phyloP scores from a whole-genome alignment of 2,329 filamentous ascomycete species.

The Bimuria novae-zelandiae region DNA sequence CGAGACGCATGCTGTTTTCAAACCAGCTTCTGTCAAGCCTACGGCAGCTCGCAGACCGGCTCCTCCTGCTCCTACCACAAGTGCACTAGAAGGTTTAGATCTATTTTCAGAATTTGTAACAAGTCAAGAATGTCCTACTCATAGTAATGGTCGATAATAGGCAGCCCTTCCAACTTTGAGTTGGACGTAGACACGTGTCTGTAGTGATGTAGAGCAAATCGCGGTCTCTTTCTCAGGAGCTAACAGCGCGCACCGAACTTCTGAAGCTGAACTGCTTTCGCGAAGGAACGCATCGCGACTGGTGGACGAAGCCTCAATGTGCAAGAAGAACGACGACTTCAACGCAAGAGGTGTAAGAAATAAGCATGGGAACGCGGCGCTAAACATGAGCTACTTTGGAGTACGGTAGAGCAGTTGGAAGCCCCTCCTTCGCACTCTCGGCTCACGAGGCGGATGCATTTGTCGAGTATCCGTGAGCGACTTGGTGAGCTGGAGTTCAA shows the following conservation, averaged over 20 bases:
- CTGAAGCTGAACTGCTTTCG: slow-evolving; percentile 26
- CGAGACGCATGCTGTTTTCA: slow-evolving; percentile 68
- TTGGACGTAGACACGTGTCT: slow-evolving; percentile 24
- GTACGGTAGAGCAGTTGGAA: slow-evolving; percentile 8
- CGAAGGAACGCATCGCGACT: slow-evolving; percentile 31
- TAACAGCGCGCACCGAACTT: slow-evolving; percentile 17
- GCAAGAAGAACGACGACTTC: slow-evolving; percentile 7
- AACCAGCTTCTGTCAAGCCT: slow-evolving; percentile 65
- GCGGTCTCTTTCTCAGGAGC: neutral
- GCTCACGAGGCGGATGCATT: too few relatives aligned
- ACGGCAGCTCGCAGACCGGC: slow-evolving; percentile 67
- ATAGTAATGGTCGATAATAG: slow-evolving; percentile 43
- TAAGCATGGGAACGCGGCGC: slow-evolving; percentile 14
- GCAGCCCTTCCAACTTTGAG: slow-evolving; percentile 24
- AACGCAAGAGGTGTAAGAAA: neutral
- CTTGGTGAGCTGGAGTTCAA: too few relatives aligned
- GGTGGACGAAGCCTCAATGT: neutral
- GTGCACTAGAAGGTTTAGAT: slow-evolving; percentile 35
- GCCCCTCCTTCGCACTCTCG: slow-evolving; percentile 30
- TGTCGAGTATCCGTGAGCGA: too few relatives aligned
- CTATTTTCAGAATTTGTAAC: neutral
- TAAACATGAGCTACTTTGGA: slow-evolving; percentile 21
- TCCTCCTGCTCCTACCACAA: slow-evolving; percentile 60
- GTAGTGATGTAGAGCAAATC: slow-evolving; percentile 10
- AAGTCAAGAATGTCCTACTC: slow-evolving; percentile 25